A percentile compares a stretch with the other conserved stretches of the same genome.
These are phyloP conservation scores for Heliocybe sulcata DNA, from an alignment of 1,284 basidiomycete species.

Conservation along the genomic window DNA sequence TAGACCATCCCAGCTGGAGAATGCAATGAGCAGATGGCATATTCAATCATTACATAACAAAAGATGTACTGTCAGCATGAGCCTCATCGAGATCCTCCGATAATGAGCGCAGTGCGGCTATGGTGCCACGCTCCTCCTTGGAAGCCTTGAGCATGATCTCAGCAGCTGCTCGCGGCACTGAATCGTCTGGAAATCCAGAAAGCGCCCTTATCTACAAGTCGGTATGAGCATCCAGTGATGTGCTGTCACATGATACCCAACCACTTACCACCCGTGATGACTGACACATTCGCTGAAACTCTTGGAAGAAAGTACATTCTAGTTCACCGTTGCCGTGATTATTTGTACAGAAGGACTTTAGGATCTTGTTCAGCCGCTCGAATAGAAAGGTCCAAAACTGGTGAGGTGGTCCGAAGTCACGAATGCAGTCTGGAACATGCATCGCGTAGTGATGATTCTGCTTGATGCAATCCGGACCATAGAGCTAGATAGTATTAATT, in stretches of 20 bases:
- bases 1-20: background rate
- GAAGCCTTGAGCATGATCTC: background rate
- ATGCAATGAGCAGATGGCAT: background rate
- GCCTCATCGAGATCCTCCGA: background rate
- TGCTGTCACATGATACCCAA: too few species aligned
- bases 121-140: background rate
- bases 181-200: background rate
- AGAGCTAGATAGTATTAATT: constrained; percentile 10
- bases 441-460: constrained; percentile 14
- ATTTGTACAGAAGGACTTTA: constrained; percentile 14
- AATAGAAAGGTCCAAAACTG: constrained; percentile 21
- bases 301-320: constrained; percentile 14
- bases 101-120: background rate
- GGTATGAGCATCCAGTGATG: background rate
- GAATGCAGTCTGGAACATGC: constrained; percentile 10
- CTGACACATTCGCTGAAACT: constrained; percentile 7
- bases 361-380: constrained; percentile 19
- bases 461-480: constrained; percentile 10
- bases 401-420: constrained; percentile 17
- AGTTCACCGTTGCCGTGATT: constrained; percentile 14
- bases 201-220: background rate
- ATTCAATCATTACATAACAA: background rate
- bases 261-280: background rate
- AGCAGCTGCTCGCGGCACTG: background rate
- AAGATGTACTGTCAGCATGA: background rate